phyloP scores from a whole-genome alignment of 73 alveolate genomes.

The Tetrahymena elliotti region DNA sequence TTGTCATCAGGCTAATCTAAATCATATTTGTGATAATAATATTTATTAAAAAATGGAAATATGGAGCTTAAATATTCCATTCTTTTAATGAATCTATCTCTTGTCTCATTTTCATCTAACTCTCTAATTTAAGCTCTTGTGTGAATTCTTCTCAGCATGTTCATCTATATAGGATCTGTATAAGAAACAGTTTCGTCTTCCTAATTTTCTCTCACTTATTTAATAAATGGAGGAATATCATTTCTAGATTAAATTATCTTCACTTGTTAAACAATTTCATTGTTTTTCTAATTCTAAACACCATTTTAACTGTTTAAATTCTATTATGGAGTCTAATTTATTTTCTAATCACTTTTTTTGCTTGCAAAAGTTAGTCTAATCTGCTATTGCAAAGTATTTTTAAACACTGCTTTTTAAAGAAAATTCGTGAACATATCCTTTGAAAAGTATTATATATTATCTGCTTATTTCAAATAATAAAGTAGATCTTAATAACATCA shows the following conservation, averaged over 20 bases:
- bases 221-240: not conserved
- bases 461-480: not conserved
- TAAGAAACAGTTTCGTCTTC: not conserved
- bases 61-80: not conserved
- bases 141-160: not conserved
- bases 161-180: not conserved
- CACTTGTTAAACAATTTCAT: not conserved
- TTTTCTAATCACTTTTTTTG: not conserved
- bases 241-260: not conserved
- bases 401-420: not conserved
- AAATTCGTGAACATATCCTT: not conserved
- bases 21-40: not conserved
- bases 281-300: not conserved
- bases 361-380: not conserved
- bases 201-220: not conserved
- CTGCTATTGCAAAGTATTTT: not conserved
- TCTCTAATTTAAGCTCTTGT: not conserved
- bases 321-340: not conserved
- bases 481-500: not conserved
- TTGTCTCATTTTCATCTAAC: not conserved
- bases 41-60: not conserved
- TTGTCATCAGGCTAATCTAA: not conserved
- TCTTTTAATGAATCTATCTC: not conserved
- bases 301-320: not conserved
- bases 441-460: not conserved